These are phyloP conservation scores for Rhizophagus clarus DNA, from an alignment of 192 early-diverging fungal species.

Conservation along the genomic window DNA sequence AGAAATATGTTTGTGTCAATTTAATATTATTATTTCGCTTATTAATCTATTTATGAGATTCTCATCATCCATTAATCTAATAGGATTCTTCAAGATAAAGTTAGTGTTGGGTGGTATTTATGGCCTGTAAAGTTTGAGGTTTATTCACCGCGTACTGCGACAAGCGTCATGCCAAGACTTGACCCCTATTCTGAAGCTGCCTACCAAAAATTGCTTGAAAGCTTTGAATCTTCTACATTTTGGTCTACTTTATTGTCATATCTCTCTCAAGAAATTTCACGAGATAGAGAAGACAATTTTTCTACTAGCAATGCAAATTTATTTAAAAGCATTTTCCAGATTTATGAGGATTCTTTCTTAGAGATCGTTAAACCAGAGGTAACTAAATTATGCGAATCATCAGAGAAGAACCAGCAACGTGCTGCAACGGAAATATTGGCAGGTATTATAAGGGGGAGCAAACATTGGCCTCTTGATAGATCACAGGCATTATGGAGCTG, in stretches of 20 bases:
- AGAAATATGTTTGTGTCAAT: conserved; percentile 36
- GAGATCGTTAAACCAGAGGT: conserved; percentile 59
- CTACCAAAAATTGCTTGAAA: conserved; percentile 53
- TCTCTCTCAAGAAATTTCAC: conserved; percentile 68
- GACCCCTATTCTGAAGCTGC: conserved; percentile 62
- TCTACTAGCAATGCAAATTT: conserved; percentile 60
- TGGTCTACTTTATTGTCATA: conserved; percentile 70
- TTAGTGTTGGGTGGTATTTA: conserved; percentile 75
- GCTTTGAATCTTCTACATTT: conserved; percentile 58
- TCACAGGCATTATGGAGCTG: conserved; percentile 66
- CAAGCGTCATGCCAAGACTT: conserved; percentile 48
- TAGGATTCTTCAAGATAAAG: conserved; percentile 55
- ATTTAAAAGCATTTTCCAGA: conserved; percentile 69
- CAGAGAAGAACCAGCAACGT: conserved; percentile 79
- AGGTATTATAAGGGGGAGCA: conserved; percentile 84
- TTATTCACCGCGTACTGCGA: conserved; percentile 48
- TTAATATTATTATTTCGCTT: neutral
- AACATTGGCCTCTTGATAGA: conserved; percentile 73
- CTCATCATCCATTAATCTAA: neutral
- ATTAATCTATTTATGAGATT: neutral
- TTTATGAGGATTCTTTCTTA: conserved; percentile 66
- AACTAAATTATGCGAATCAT: conserved; percentile 50
- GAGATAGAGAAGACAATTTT: conserved; percentile 68
- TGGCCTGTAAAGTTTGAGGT: conserved; percentile 69
- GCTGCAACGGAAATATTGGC: conserved; percentile 78